These are phyloP conservation scores for Boechera stricta DNA, from an alignment of 345 rosid species.

Conservation along the genomic window DNA sequence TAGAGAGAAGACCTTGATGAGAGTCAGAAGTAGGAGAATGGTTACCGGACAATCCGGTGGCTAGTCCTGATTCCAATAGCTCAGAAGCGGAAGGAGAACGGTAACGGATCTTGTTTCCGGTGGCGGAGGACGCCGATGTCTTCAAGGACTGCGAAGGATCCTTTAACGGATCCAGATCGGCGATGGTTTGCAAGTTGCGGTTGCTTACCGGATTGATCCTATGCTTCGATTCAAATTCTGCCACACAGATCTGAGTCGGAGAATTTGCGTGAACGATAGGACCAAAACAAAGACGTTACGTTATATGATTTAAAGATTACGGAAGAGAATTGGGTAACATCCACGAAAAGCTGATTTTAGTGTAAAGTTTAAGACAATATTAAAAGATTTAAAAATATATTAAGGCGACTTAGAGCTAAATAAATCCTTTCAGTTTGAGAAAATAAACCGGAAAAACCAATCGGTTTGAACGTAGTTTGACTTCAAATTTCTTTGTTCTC, in stretches of 20 bases:
- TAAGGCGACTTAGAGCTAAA: background rate
- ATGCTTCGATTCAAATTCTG: slow-evolving; percentile 8
- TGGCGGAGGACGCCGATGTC: slow-evolving; percentile 55
- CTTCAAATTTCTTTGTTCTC: background rate
- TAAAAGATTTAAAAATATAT: background rate
- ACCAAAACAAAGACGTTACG: slow-evolving; percentile 35
- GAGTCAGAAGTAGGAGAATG: slow-evolving; percentile 47
- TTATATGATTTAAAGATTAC: slow-evolving; percentile 28
- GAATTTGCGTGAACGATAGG: slow-evolving; percentile 22
- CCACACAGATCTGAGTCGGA: slow-evolving; percentile 34
- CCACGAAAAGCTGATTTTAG: slow-evolving; percentile 42
- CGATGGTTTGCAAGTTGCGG: slow-evolving; percentile 14
- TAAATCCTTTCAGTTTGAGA: background rate
- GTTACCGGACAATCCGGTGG: slow-evolving; percentile 38
- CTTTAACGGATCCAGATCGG: slow-evolving; percentile 79
- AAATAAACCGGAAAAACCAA: background rate
- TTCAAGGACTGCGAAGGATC: slow-evolving; percentile 70
- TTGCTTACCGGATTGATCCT: slow-evolving; percentile 21
- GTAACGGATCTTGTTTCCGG: slow-evolving; percentile 86
- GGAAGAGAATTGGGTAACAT: slow-evolving; percentile 25
- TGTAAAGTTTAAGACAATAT: slow-evolving; percentile 22
- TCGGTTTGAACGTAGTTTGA: background rate
- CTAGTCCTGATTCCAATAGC: slow-evolving; percentile 52
- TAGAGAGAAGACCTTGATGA: slow-evolving; percentile 43
- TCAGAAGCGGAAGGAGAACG: slow-evolving; percentile 75